Evolutionary conservation across 345 rosid species (phyloP).

Genomic region (Populus tremula): DNA sequence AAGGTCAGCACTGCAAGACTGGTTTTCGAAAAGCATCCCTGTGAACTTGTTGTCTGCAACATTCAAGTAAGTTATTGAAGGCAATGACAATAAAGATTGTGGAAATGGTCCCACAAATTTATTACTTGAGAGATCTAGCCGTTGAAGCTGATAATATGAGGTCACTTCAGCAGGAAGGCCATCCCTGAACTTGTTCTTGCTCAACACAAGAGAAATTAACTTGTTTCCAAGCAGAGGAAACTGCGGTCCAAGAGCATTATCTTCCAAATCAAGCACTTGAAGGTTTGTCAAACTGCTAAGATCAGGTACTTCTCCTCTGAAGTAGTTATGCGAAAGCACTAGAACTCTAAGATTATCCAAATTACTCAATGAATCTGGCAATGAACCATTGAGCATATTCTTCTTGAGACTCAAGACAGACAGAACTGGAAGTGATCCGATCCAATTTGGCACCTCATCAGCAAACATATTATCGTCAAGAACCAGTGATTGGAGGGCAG

Average conservation of each 20-base stretch:
- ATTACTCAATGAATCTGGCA: constrained; percentile 61
- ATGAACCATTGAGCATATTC: constrained; percentile 66
- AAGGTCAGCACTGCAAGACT: constrained; percentile 64
- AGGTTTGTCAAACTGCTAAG: constrained; percentile 66
- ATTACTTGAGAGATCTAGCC: constrained; percentile 75
- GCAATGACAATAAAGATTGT: constrained; percentile 56
- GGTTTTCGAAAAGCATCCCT: constrained; percentile 64
- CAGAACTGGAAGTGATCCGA: constrained; percentile 52
- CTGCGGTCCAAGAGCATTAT: constrained; percentile 69
- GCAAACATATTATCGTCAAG: constrained; percentile 80
- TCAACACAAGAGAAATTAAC: constrained; percentile 63
- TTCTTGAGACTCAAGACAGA: constrained; percentile 74
- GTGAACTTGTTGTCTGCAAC: constrained; percentile 81
- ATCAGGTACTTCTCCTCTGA: constrained; percentile 69
- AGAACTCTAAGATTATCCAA: constrained; percentile 79
- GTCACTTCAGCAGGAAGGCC: constrained; percentile 54
- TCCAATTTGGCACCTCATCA: constrained; percentile 62
- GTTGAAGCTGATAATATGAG: constrained; percentile 69
- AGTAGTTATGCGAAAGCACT: constrained; percentile 66
- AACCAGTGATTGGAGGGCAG: constrained; percentile 65
- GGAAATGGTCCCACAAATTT: constrained; percentile 82
- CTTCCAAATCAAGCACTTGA: constrained; percentile 83
- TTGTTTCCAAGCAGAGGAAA: constrained; percentile 74
- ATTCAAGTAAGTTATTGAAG: constrained; percentile 56
- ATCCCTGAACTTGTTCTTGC: constrained; percentile 83